Evolutionary conservation across 2,329 filamentous ascomycete genomes (phyloP).

Genomic region (Sphaerostilbella broomeana): DNA sequence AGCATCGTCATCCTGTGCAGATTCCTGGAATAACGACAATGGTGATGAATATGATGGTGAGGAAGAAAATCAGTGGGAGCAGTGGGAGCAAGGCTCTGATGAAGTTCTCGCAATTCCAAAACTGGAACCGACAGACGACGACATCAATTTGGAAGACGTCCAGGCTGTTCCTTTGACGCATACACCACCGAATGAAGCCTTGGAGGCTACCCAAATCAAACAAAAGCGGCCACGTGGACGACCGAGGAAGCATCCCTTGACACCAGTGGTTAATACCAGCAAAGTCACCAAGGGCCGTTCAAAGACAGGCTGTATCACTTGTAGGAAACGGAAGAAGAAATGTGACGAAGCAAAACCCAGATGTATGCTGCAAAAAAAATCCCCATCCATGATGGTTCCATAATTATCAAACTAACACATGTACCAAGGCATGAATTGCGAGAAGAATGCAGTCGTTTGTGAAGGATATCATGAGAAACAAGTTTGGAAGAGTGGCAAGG

Average conservation of each 20-base stretch:
- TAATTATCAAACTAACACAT: slow-evolving; percentile 15
- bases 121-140: slow-evolving; percentile 51
- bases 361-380: no score
- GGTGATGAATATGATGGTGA: slow-evolving; percentile 33
- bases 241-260: slow-evolving; percentile 72
- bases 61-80: slow-evolving; percentile 42
- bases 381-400: neutral
- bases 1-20: slow-evolving; percentile 39
- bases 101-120: slow-evolving; percentile 46
- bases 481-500: slow-evolving; percentile 79
- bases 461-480: slow-evolving; percentile 85
- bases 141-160: slow-evolving; percentile 47
- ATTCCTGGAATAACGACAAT: slow-evolving; percentile 39
- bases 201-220: slow-evolving; percentile 31
- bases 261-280: slow-evolving; percentile 47
- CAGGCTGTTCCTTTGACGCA: slow-evolving; percentile 33
- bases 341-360: slow-evolving; percentile 62
- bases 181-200: slow-evolving; percentile 15
- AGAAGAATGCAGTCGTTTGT: slow-evolving; percentile 88
- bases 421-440: slow-evolving; percentile 69
- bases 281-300: slow-evolving; percentile 73
- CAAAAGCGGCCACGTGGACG: slow-evolving; percentile 66
- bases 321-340: slow-evolving; percentile 64
- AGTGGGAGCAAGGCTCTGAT: slow-evolving; percentile 43
- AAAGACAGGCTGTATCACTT: slow-evolving; percentile 63